These are phyloP conservation scores for Eimeria mitis DNA, from an alignment of 169 alveolate species.

Conservation along the genomic window DNA sequence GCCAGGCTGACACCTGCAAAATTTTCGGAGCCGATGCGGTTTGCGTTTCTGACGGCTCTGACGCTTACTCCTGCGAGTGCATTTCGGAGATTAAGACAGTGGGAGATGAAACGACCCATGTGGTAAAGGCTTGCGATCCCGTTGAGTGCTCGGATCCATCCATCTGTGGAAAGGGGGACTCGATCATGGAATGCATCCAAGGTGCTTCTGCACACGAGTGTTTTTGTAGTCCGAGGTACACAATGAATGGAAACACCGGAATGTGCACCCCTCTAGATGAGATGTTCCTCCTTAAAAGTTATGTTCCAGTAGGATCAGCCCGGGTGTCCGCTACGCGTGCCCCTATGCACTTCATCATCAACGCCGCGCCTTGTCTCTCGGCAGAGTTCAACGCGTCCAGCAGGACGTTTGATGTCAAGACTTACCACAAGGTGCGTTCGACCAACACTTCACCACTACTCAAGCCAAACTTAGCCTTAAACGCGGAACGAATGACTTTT, in stretches of 20 bases:
- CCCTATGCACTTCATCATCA: slow-evolving; percentile 39
- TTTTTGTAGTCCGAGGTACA: background rate
- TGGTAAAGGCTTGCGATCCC: slow-evolving; percentile 52
- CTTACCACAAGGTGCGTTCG: slow-evolving; percentile 5
- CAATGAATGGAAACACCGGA: slow-evolving; percentile 3
- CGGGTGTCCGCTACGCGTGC: slow-evolving; percentile 68
- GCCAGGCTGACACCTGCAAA: slow-evolving; percentile 31
- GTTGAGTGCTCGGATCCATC: slow-evolving; percentile 64
- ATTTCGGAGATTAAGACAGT: slow-evolving; percentile 12
- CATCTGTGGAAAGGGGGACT: slow-evolving; percentile 7
- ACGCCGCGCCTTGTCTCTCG: slow-evolving; percentile 46
- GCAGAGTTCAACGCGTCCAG: slow-evolving; percentile 19
- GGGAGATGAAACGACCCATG: slow-evolving; percentile 45
- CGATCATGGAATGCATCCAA: slow-evolving; percentile 37
- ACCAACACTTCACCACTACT: background rate
- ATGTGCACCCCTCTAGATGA: background rate
- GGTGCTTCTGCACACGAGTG: slow-evolving; percentile 22
- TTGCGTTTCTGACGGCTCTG: slow-evolving; percentile 62
- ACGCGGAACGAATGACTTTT: background rate
- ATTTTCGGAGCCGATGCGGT: slow-evolving; percentile 42
- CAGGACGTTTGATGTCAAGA: slow-evolving; percentile 7
- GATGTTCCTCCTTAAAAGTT: background rate
- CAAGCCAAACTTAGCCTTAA: background rate
- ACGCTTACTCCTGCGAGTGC: slow-evolving; percentile 26
- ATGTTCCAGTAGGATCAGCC: slow-evolving; percentile 5